phyloP scores from a whole-genome alignment of 2,329 filamentous ascomycete genomes.

The Truncatella angustata region DNA sequence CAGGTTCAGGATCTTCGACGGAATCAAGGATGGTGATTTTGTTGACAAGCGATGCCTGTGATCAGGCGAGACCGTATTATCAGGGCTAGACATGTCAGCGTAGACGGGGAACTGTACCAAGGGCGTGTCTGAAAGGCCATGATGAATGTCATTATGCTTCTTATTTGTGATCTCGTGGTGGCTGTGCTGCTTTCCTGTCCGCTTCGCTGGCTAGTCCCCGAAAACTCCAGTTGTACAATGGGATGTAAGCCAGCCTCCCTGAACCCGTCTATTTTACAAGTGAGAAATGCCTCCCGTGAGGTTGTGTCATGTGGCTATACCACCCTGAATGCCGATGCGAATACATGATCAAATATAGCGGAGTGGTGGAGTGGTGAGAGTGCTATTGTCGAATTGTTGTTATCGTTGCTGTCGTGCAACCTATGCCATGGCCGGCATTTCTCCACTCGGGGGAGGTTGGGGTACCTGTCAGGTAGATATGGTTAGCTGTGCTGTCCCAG shows the following conservation, averaged over 20 bases:
- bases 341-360: constrained; percentile 22
- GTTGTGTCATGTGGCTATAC: constrained; percentile 20
- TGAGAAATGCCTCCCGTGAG: constrained; percentile 15
- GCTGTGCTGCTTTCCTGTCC: constrained; percentile 16
- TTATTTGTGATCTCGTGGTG: constrained; percentile 14
- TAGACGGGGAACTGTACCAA: background rate
- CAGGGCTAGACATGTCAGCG: background rate
- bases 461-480: constrained; percentile 21
- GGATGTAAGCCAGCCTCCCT: constrained; percentile 14
- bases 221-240: constrained; percentile 13
- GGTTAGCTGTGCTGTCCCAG: background rate
- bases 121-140: background rate
- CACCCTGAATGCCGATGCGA: constrained; percentile 15
- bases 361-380: constrained; percentile 25
- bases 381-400: background rate
- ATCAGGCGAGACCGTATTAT: background rate
- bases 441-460: constrained; percentile 29
- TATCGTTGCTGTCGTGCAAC: background rate
- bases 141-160: constrained; percentile 22
- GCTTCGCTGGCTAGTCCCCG: constrained; percentile 9
- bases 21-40: constrained; percentile 21
- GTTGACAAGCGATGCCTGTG: background rate
- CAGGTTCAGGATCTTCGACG: constrained; percentile 58
- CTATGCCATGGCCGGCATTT: constrained; percentile 32
- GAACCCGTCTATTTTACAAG: constrained; percentile 27